A percentile compares a stretch with the other conserved stretches of the same genome.
These are phyloP conservation scores for Leccinum boreale DNA, from an alignment of 768 basidiomycete genomes.

Conservation along the genomic window DNA sequence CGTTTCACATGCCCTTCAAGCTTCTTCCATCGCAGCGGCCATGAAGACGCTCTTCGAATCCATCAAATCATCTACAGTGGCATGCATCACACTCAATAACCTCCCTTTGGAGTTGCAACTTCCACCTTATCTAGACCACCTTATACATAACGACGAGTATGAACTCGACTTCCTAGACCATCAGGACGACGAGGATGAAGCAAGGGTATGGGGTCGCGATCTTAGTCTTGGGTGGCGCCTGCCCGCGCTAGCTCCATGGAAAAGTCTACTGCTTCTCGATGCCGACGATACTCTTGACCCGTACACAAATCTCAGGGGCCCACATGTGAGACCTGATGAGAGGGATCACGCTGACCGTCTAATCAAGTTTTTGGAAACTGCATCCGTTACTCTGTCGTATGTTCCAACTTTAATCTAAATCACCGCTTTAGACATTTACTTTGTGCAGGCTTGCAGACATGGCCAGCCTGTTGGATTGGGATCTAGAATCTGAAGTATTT, in stretches of 20 bases:
- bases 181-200: constrained; percentile 50
- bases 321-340: constrained; percentile 63
- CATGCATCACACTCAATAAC: constrained; percentile 73
- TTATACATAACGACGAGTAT: constrained; percentile 63
- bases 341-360: constrained; percentile 66
- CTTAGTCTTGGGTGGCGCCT: constrained; percentile 71
- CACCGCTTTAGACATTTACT: neutral
- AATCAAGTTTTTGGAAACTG: constrained; percentile 70
- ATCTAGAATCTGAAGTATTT: constrained; percentile 77
- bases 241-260: constrained; percentile 84
- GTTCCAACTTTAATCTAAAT: constrained; percentile 26
- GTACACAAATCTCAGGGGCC: constrained; percentile 55
- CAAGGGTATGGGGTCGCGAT: constrained; percentile 62
- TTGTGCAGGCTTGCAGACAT: constrained; percentile 66
- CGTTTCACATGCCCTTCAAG: constrained; percentile 52
- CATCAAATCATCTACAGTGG: constrained; percentile 71
- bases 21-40: constrained; percentile 72
- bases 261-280: constrained; percentile 78
- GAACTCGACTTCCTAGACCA: constrained; percentile 49
- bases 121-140: constrained; percentile 71
- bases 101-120: constrained; percentile 84
- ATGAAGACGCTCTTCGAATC: constrained; percentile 79
- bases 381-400: constrained; percentile 73
- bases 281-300: constrained; percentile 54
- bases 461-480: constrained; percentile 78